Evolutionary conservation across 257 asterid genomes (phyloP), one percentile per base, ranked within the genome.

Genomic region (Primulina tabacum): DNA sequence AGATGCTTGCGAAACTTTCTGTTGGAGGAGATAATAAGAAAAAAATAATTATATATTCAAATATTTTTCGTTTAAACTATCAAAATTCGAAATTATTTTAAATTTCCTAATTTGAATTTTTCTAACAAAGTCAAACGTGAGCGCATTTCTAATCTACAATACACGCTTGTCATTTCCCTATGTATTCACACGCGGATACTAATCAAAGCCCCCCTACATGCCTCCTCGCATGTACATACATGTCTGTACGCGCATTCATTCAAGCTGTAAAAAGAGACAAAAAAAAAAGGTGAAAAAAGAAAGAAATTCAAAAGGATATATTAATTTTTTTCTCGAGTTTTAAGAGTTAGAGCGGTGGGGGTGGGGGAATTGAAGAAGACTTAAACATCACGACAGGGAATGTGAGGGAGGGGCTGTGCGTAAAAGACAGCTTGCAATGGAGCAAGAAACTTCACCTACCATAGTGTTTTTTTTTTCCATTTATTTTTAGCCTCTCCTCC

Each of bases 351-450:
- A 50, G 57, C 57, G 57, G 57, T 50, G 57, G 57, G 61, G 16
- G 62, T 57, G 72, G 57, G 65, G 76, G 83, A n/a, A 70, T 71
- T 77, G 80, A 78, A 72, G 81, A 78, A 78, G 83, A 75, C 96
- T 90, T 90, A 70, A 90, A 85, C 88, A 81, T 84, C 87, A 91
- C 85, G 95, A 91, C 76, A 82, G 86, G 60, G 87, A 82, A 69
- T 64, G 77, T 66, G 88, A 68, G 82, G 56, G 88, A 68, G 82
- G 56, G 56, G 56, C 56, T 14, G 56, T 14, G 57, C 66, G 86
- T 71, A 71, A 80, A 73, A 68, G 85, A 81, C 96, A 92, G 95
- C 96, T 92, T 75, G 96, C 98, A 89, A 75, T 89, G 90, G 84
- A 75, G 71, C 85, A 53, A 78, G 78, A 86, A 50, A 69, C 61